phyloP scores from a whole-genome alignment of 257 asterid genomes.

The Solanum okadae region DNA sequence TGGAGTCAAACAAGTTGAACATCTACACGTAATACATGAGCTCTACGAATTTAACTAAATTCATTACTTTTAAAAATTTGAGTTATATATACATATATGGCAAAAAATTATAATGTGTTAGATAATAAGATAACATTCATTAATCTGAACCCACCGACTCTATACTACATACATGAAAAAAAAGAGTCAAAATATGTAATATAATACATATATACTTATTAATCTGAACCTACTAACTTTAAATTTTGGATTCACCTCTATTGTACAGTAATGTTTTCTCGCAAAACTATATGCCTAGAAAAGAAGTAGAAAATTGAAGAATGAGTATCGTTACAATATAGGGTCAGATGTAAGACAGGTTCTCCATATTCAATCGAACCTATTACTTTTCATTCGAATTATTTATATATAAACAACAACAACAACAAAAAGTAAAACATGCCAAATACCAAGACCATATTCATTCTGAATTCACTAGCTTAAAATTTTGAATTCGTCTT shows the following conservation, averaged over 20 bases:
- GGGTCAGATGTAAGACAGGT: neutral
- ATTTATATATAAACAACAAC: neutral
- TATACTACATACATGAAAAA: neutral
- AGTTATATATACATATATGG: neutral
- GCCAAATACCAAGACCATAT: neutral
- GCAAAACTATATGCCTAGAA: neutral
- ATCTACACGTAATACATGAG: neutral
- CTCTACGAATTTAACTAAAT: neutral
- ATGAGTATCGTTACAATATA: neutral
- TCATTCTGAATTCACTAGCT: neutral
- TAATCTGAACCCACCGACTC: neutral
- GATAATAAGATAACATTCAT: neutral
- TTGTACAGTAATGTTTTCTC: neutral
- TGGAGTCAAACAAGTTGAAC: constrained; percentile 14
- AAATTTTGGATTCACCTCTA: neutral
- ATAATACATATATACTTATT: neutral
- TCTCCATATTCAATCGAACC: neutral
- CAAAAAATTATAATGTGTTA: neutral
- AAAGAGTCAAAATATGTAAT: too few species aligned
- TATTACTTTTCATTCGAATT: neutral
- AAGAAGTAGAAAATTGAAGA: neutral
- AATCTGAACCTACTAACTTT: neutral
- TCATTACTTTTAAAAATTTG: neutral
- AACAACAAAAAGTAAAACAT: neutral
- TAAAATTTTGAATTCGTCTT: neutral